Base-by-base conservation (phyloP, 1,284 basidiomycete species). In the Cryptococcus hybrid region DNA sequence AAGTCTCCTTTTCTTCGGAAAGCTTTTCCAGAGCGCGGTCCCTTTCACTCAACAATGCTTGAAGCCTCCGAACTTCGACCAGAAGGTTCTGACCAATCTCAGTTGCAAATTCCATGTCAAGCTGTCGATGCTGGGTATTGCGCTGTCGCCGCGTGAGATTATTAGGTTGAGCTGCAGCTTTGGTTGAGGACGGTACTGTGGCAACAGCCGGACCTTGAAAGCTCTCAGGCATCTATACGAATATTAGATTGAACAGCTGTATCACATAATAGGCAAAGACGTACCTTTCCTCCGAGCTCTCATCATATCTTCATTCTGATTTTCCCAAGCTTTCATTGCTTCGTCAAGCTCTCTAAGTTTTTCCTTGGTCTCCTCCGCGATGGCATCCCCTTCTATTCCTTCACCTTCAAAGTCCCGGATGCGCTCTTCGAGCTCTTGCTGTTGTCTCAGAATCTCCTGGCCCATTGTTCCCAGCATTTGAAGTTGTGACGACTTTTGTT, bases 81-180 rank as follows among this genome's bases (percentile, higher is more conserved):
- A 96, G 80, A 46, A 96, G 80, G 37, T 89, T 89, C 64, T 90
- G 92, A 1, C 93, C 92, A 57, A 96, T 96, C 80, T 96, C 92
- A 66, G 94, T 92, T 37, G 92, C 93, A 69, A 96, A 95, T 81
- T 95, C 93, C 65, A 82, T 80, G 62, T 81, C 80, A 54, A 80
- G 73, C 0, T 70, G 68, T 13, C 77, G 69, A 52, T 79, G 75
- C 43, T 78, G 77, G 30, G 75, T 73, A 55, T 80, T 81, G 15
- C 80, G 68, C 24, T 78, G 75, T 24, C 80, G 67, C 2, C 80
- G 73, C 5, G 70, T 67, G 18, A 76, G 57, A 0, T 68, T 68
- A 50, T 59, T 73, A 1, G 69, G 65, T 2, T 71, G 67, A 34
- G 73, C 56, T 12, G 64, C 54, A 3, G 68, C 13, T 61, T 63